These are phyloP conservation scores for Geotrichum aggregatum DNA, from an alignment of 1,139 yeast species.

Conservation along the genomic window DNA sequence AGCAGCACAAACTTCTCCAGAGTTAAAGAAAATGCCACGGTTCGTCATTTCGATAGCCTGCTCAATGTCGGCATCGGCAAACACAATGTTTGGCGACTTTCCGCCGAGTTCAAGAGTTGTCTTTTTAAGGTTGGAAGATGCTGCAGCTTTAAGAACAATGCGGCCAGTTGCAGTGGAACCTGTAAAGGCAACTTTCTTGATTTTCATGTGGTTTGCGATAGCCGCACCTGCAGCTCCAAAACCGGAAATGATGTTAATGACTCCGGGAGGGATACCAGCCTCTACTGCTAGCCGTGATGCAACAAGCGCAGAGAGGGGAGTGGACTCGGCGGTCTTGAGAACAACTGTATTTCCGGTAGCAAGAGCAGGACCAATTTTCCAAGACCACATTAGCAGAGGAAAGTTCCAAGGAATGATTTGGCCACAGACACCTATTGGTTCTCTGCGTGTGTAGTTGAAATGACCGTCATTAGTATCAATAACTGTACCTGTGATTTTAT, in stretches of 20 bases:
- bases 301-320: conserved; percentile 72
- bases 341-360: conserved; percentile 79
- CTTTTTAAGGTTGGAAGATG: conserved; percentile 46
- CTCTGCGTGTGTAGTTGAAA: conserved; percentile 74
- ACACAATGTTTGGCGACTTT: conserved; percentile 76
- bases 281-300: conserved; percentile 57
- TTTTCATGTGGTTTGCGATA: conserved; percentile 59
- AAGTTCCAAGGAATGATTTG: conserved; percentile 85
- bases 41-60: conserved; percentile 58
- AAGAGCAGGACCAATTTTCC: conserved; percentile 82
- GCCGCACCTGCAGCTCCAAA: conserved; percentile 76
- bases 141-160: conserved; percentile 63
- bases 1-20: conserved; percentile 87
- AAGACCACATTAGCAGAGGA: conserved; percentile 75
- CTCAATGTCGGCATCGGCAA: conserved; percentile 66
- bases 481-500: conserved; percentile 69
- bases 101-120: conserved; percentile 85
- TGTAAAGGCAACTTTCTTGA: conserved; percentile 76
- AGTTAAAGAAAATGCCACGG: conserved; percentile 68
- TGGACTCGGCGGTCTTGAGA: conserved; percentile 74
- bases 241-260: conserved; percentile 68
- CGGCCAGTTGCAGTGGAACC: conserved; percentile 81
- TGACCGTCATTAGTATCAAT: conserved; percentile 62
- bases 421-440: conserved; percentile 78
- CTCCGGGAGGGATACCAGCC: conserved; percentile 80